Base-by-base conservation (phyloP, 768 basidiomycete species). In the Trametes punicea region DNA sequence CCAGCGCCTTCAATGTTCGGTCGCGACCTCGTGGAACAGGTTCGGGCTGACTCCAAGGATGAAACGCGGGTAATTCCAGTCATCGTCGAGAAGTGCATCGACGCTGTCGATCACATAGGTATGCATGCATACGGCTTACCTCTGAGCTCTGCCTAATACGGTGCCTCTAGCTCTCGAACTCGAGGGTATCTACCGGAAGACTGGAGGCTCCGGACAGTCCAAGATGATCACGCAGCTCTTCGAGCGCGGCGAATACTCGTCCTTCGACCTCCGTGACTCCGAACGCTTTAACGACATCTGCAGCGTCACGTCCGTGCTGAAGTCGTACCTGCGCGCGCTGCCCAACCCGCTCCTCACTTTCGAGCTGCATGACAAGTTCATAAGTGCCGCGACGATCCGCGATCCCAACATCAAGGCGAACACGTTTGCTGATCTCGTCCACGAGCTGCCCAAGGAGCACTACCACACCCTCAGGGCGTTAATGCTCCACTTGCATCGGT, bases 101-200 rank as follows among this genome's bases (percentile, higher is more conserved):
- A 85, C 25, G 94, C 97, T 2, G 96, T 99, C 18, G 97, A 98
- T 64, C 73, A 78, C 5, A 76, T 84, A 57, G 95, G 93, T 94
- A 61, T 52, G 87, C 72, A 1, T 11, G 20, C n/a, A n/a, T 33
- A 3, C 10, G 1, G 16, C 27, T 15, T 1, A 1, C 36, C 15
- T 16, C 29, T 8, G 25, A 18, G 4, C 16, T 10, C 10, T 10
- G 8, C 4, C 16, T 8, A 13, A 31, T 18, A 46, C 36, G 16
- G 8, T 15, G 21, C 30, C 11, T 25, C 26, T 47, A 91, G 95
- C 90, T 4, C 80, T 98, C 74, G 93, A 97, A 56, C 94, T 94
- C 66, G 97, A 99, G 70, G 97, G 97, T 10, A 93, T 99, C 61
- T 99, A 99, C 71, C 92, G 97, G 60, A 99, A 99, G 75, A 93